Conservation (phyloP, 2,329 filamentous ascomycete species). For the Aspergillus vadensis region DNA sequence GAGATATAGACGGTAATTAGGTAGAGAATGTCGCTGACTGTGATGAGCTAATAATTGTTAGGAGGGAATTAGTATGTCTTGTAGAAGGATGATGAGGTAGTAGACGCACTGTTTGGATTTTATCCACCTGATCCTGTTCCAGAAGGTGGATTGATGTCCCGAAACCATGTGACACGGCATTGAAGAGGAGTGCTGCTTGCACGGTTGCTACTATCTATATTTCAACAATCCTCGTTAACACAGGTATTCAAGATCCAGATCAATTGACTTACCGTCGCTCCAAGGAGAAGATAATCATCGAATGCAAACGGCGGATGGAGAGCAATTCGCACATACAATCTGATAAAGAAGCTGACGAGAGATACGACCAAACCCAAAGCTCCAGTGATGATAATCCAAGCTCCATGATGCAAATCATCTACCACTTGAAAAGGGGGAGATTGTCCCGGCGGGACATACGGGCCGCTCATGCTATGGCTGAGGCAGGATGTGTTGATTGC, state of each 20-base stretch:
- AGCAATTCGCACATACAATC: conserved; percentile 40
- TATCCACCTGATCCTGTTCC: conserved; percentile 21
- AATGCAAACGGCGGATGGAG: conserved; percentile 36
- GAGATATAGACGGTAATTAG: conserved; percentile 45
- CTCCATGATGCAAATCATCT: conserved; percentile 43
- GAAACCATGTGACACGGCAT: conserved; percentile 34
- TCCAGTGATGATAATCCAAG: conserved; percentile 41
- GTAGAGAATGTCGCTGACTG: conserved; percentile 47
- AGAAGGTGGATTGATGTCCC: conserved; percentile 37
- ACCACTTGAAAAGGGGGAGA: conserved; percentile 42
- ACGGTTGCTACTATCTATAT: conserved; percentile 32
- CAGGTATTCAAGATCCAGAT: neutral
- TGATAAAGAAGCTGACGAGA: conserved; percentile 38
- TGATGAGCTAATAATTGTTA: conserved; percentile 29
- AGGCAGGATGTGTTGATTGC: neutral
- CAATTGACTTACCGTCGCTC: conserved; percentile 32
- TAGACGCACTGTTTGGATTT: conserved; percentile 31
- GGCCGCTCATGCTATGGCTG: conserved; percentile 25
- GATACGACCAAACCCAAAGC: conserved; percentile 42
- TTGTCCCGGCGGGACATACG: conserved; percentile 36
- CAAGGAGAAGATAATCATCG: conserved; percentile 38
- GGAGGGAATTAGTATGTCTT: neutral
- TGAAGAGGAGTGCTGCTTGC: conserved; percentile 36
- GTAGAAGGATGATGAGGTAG: neutral
- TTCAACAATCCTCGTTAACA: neutral